Base-by-base conservation (phyloP, 805 yeast genomes). In the Sugiyamaella lignohabitans region DNA sequence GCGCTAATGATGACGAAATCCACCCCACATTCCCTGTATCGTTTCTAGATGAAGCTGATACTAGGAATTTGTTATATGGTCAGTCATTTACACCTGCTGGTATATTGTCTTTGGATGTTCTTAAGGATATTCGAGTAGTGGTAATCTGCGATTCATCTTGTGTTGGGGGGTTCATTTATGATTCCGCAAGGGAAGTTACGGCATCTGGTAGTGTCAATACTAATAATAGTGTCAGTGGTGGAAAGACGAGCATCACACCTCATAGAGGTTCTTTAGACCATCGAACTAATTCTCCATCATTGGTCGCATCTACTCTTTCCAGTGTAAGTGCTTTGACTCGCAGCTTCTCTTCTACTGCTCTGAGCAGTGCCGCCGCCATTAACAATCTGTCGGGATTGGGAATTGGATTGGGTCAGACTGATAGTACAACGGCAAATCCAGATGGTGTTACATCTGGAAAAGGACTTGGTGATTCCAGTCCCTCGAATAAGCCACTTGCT, bases 31-130 rank as follows among this genome's bases (percentile, higher is more conserved):
- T 17, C 38, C 56, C 58, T 5, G 47, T 54, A 6, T 54, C 59
- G 27, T 37, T 50, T 20, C 46, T 53, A 16, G 59, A 56, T 32
- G 59, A 56, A 38, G 45, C 49, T 16, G 57, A 55, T 38, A 55
- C 59, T 18, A 45, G 57, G 11, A 47, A 42, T 32, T 44, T 56
- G 39, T 48, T 56, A 27, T 56, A 56, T 40, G 59, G 59, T 6
- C 50, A 22, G 22, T 42, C 41, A 39, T 18, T 17, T 4, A 22
- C 14, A 40, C 39, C 18, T 24, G 32, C 20, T 40, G 38, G 17
- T 14, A 10, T 10, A 34, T n/a, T 45, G 35, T 32, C 32, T 17
- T 38, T 53, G 3, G 55, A 53, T 38, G 44, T 40, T 22, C 40
- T 36, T 27, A 43, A 47, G 10, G 58, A 55, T 42, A 43, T 54